Evolutionary conservation across 1,284 basidiomycete genomes (phyloP).

Genomic region (Lignosus rhinocerotis): DNA sequence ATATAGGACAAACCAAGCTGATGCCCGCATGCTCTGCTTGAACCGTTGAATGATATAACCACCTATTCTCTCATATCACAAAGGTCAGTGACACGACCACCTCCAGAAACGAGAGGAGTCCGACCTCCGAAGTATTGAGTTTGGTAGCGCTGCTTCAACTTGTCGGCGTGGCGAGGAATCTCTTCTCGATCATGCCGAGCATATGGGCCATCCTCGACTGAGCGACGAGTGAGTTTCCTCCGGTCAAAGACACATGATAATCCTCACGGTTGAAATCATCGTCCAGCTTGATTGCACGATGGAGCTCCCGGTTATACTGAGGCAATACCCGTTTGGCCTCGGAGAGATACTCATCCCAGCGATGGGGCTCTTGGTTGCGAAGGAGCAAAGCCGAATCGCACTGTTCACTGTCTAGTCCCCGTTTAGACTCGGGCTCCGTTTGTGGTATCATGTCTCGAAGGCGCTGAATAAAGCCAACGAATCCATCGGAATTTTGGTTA

Average conservation of each 20-base stretch:
- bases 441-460: slow-evolving; percentile 23
- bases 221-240: neutral
- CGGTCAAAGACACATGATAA: no score
- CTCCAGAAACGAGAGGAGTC: slow-evolving; percentile 2
- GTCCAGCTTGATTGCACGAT: slow-evolving; percentile 13
- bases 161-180: slow-evolving; percentile 7
- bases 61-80: slow-evolving; percentile 10
- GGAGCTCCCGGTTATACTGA: slow-evolving; percentile 15
- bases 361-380: slow-evolving; percentile 5
- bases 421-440: neutral
- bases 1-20: slow-evolving; percentile 22
- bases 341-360: slow-evolving; percentile 8
- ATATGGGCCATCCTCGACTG: neutral
- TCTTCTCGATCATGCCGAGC: slow-evolving; percentile 1
- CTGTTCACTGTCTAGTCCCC: neutral
- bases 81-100: slow-evolving; percentile 7
- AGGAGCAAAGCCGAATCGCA: slow-evolving; percentile 20
- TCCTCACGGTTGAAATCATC: neutral
- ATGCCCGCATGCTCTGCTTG: slow-evolving; percentile 22
- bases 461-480: slow-evolving; percentile 12
- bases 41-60: slow-evolving; percentile 5
- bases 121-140: slow-evolving; percentile 26
- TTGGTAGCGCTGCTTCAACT: slow-evolving; percentile 14
- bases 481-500: neutral
- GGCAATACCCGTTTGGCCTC: slow-evolving; percentile 17